Evolutionary conservation across 2,329 filamentous ascomycete species (phyloP).

Genomic region (Colletotrichum viniferum): DNA sequence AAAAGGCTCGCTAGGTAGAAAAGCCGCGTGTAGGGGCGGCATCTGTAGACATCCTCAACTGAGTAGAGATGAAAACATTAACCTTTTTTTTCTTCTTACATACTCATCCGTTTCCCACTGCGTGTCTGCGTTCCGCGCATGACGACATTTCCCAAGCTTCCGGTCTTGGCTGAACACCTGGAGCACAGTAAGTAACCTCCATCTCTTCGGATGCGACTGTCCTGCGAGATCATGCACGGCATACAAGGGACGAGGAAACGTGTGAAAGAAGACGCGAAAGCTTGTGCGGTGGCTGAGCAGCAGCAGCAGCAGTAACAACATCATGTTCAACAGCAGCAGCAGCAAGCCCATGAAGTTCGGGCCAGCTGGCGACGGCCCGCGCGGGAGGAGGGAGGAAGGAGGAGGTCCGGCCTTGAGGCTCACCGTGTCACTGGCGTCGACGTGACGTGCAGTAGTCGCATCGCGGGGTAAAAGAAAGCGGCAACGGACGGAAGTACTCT

Average conservation of each 20-base stretch:
- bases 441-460: neutral
- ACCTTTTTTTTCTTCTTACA: neutral
- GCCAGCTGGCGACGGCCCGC: neutral
- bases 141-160: neutral
- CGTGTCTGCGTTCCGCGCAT: neutral
- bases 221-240: neutral
- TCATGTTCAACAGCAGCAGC: neutral
- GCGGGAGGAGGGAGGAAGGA: neutral
- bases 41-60: conserved; percentile 5
- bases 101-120: neutral
- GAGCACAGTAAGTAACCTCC: neutral
- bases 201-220: neutral
- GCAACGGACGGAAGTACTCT: neutral
- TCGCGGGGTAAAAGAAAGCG: neutral
- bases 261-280: neutral
- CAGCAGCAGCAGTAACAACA: neutral
- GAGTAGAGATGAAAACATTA: neutral
- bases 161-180: neutral
- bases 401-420: neutral
- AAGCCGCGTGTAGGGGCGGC: neutral
- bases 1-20: neutral
- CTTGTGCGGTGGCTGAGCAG: neutral
- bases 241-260: neutral
- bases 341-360: neutral
- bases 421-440: neutral